Conservation (phyloP, 2,329 filamentous ascomycete genomes). For the Coleophoma crateriformis region DNA sequence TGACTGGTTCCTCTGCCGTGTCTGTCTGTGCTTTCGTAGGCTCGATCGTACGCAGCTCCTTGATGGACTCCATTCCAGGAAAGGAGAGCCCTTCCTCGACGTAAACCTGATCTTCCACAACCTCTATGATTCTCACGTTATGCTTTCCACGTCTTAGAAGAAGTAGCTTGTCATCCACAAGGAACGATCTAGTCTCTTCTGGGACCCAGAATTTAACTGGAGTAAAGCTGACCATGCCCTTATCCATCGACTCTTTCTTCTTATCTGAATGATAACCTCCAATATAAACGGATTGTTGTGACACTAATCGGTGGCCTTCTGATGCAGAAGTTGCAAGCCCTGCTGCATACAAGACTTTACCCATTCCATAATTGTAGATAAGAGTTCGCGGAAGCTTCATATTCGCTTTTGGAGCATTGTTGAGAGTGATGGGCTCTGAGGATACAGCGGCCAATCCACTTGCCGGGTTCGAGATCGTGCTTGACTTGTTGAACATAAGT, state of each 20-base stretch:
- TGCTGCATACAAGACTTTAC: constrained; percentile 52
- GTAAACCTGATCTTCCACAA: constrained; percentile 47
- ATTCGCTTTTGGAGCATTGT: constrained; percentile 46
- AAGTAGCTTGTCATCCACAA: constrained; percentile 53
- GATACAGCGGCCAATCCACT: constrained; percentile 1
- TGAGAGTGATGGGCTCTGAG: constrained; percentile 21
- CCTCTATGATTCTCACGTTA: constrained; percentile 55
- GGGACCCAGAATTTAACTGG: constrained; percentile 54
- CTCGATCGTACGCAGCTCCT: background rate
- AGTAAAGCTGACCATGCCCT: constrained; percentile 52
- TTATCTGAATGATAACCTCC: constrained; percentile 41
- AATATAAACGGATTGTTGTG: constrained; percentile 53
- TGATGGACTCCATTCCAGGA: background rate
- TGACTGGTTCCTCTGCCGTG: background rate
- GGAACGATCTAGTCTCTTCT: constrained; percentile 51
- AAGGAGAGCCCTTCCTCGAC: background rate
- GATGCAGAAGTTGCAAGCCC: constrained; percentile 50
- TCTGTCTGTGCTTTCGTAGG: background rate
- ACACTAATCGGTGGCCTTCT: constrained; percentile 54
- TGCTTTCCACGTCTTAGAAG: constrained; percentile 60
- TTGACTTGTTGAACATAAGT: constrained; percentile 37
- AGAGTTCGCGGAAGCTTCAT: constrained; percentile 54
- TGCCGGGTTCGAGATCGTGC: constrained; percentile 1
- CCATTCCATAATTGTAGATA: constrained; percentile 47
- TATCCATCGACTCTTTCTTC: constrained; percentile 35